Evolutionary conservation across 768 basidiomycete species (phyloP), one percentile per base, ranked within the genome.

Genomic region (Cystofilobasidium capitatum): DNA sequence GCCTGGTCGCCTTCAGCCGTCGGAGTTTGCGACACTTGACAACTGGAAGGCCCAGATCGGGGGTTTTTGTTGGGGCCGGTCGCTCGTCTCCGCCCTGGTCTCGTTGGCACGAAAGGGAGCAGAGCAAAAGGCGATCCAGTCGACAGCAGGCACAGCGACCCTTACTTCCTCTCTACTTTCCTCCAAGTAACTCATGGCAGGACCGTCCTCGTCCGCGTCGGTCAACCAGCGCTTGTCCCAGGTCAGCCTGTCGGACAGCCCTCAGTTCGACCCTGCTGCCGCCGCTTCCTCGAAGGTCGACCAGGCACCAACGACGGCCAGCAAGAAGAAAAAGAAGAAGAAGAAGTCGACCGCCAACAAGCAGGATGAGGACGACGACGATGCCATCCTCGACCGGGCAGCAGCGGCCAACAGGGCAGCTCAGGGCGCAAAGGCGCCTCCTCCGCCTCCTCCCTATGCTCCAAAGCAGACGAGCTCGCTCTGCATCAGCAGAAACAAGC

Each of bases 401-500:
- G 44, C 33, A 7, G 51, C 16, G 8, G 64, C 65, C 33, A 57
- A 58, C n/a, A 39, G 36, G 24, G 37, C 42, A 6, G 14, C 62
- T 14, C 86, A 85, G 1, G 24, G 44, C 6, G 35, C 59, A 44
- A 55, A 33, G 51, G 29, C 29, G 29, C 29, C 51, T 6, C 26
- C 10, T 16, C 29, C 51, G 29, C 29, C 51, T 10, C 51, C 51
- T 3, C 66, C 60, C 77, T 85, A 84, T 74, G 83, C 84, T 75
- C 85, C 82, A 74, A 69, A 82, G 39, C 82, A 84, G 54, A 84
- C 84, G 20, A 81, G 86, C 0, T 84, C 87, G 40, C 82, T 92
- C 3, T 88, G 87, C 75, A 92, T 93, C 72, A 89, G 87, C 78
- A 83, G 91, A 71, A 91, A 92, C 79, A 93, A 93, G 76, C 91